A percentile compares a stretch with the other conserved stretches of the same genome.
Conservation (phyloP, 257 asterid species). For the Echium plantagineum region DNA sequence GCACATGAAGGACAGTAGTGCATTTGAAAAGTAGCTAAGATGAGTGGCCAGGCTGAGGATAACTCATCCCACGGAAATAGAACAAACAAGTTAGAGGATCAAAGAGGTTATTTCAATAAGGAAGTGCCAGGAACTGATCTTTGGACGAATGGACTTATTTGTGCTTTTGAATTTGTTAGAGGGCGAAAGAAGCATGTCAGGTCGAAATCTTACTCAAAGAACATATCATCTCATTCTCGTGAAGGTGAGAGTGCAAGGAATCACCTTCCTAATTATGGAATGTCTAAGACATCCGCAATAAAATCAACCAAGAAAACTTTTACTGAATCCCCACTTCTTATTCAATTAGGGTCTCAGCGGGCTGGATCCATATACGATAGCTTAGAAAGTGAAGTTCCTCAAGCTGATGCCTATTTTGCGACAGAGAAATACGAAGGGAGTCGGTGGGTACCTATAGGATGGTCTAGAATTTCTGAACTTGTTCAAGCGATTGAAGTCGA, state of each 20-base stretch:
- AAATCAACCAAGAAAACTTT: constrained; percentile 13
- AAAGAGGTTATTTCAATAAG: constrained; percentile 34
- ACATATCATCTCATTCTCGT: constrained; percentile 16
- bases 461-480: constrained; percentile 75
- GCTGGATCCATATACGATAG: constrained; percentile 12
- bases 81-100: constrained; percentile 35
- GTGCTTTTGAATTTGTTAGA: constrained; percentile 77
- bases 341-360: constrained; percentile 26
- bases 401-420: constrained; percentile 12
- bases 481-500: constrained; percentile 51
- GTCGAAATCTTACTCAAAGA: constrained; percentile 29
- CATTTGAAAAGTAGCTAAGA: constrained; percentile 5
- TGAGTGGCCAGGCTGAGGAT: constrained; percentile 34
- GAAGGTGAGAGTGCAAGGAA: constrained; percentile 21
- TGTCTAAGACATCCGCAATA: constrained; percentile 18
- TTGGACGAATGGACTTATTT: constrained; percentile 88
- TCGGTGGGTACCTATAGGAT: constrained; percentile 84
- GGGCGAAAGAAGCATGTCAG: constrained; percentile 29
- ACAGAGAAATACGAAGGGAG: constrained; percentile 37
- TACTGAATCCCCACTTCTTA: constrained; percentile 29
- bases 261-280: constrained; percentile 17
- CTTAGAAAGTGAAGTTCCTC: constrained; percentile 27
- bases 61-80: constrained; percentile 25
- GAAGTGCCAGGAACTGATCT: constrained; percentile 52
- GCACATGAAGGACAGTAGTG: not conserved